These are phyloP conservation scores for Zygosaccharomyces bailii DNA, from an alignment of 805 yeast species.

Conservation along the genomic window DNA sequence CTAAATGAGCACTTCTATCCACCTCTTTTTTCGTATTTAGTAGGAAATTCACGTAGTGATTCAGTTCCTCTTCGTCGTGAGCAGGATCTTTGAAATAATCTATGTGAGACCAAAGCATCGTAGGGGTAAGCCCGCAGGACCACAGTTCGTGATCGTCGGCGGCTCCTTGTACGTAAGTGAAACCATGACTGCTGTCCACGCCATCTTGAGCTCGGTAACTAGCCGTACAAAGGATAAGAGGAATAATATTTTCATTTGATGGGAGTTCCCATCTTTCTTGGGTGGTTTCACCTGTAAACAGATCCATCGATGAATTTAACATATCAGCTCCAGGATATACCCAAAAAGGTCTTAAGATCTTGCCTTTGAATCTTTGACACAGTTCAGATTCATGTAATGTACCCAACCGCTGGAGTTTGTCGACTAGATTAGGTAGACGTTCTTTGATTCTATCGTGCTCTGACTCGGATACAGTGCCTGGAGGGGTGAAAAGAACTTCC, in stretches of 20 bases:
- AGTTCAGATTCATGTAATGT: slow-evolving; percentile 39
- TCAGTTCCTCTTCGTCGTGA: slow-evolving; percentile 35
- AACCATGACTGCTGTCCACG: slow-evolving; percentile 43
- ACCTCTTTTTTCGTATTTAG: not conserved
- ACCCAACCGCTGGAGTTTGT: slow-evolving; percentile 41
- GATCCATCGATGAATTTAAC: slow-evolving; percentile 23
- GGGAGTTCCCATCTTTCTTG: slow-evolving; percentile 35
- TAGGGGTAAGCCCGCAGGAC: slow-evolving; percentile 57
- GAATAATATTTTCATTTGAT: slow-evolving; percentile 36
- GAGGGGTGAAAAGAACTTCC: slow-evolving; percentile 46
- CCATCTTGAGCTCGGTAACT: slow-evolving; percentile 64
- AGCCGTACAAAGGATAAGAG: slow-evolving; percentile 57
- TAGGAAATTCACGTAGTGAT: slow-evolving; percentile 11
- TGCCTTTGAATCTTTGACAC: slow-evolving; percentile 35
- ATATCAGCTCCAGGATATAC: slow-evolving; percentile 50
- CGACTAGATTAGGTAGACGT: slow-evolving; percentile 48
- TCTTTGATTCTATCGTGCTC: slow-evolving; percentile 52
- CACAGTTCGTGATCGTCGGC: slow-evolving; percentile 93
- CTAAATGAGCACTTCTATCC: not conserved
- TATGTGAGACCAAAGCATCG: slow-evolving; percentile 52
- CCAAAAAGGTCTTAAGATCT: slow-evolving; percentile 64
- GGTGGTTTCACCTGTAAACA: slow-evolving; percentile 32
- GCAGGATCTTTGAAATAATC: slow-evolving; percentile 28
- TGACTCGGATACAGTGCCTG: slow-evolving; percentile 49
- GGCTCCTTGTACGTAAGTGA: slow-evolving; percentile 81